A percentile compares a stretch with the other conserved stretches of the same genome.
Evolutionary conservation across 768 basidiomycete species (phyloP).

Genomic region (Fibroporia radiculosa): DNA sequence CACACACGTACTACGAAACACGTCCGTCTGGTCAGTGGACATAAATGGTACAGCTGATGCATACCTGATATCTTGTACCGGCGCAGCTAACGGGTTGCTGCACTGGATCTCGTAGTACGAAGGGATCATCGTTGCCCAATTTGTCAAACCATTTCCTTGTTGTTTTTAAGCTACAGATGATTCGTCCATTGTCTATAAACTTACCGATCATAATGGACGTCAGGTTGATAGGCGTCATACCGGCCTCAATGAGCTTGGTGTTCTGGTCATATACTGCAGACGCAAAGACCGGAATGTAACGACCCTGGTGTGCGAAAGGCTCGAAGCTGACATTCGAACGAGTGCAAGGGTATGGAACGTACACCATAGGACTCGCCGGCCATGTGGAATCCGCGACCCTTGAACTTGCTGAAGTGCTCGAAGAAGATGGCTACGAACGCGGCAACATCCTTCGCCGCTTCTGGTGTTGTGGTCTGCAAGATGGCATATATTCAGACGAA

Average conservation of each 20-base stretch:
- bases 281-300: conserved; percentile 45
- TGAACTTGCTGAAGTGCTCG: conserved; percentile 63
- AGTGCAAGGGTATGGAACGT: conserved; percentile 8
- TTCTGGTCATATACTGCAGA: conserved; percentile 44
- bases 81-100: conserved; percentile 29
- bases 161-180: conserved; percentile 14
- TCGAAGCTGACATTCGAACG: background rate
- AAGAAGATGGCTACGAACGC: conserved; percentile 69
- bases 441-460: conserved; percentile 63
- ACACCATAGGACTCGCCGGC: conserved; percentile 46
- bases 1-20: conserved; percentile 26
- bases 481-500: background rate
- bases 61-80: conserved; percentile 39
- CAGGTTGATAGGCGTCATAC: conserved; percentile 41
- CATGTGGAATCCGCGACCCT: conserved; percentile 43
- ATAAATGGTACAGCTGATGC: background rate
- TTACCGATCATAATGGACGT: conserved; percentile 42
- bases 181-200: conserved; percentile 22
- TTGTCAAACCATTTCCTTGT: conserved; percentile 36
- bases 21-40: background rate
- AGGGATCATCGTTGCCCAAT: conserved; percentile 28
- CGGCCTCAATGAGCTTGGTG: conserved; percentile 30
- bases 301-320: conserved; percentile 33
- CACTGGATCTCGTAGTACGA: conserved; percentile 51
- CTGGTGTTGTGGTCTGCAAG: conserved; percentile 49